phyloP scores from a whole-genome alignment of 768 basidiomycete genomes.

The Russula griseocarnosa region DNA sequence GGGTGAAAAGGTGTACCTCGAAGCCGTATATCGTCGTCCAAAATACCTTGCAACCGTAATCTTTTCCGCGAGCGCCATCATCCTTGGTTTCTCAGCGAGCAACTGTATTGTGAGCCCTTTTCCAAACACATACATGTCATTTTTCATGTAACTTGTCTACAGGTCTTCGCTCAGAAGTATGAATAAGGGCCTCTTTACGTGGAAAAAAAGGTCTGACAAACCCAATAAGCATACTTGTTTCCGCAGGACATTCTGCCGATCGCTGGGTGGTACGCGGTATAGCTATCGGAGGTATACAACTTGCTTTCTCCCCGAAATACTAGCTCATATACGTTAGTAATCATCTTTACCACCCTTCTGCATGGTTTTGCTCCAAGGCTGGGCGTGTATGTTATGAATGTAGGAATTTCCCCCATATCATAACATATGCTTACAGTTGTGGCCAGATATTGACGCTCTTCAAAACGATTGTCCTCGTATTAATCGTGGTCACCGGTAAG shows the following conservation, averaged over 20 bases:
- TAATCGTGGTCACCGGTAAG: slow-evolving; percentile 50
- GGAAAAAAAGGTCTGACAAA: not conserved
- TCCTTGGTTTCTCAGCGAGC: slow-evolving; percentile 42
- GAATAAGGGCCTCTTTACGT: not conserved
- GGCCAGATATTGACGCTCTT: slow-evolving; percentile 48
- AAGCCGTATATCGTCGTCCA: slow-evolving; percentile 49
- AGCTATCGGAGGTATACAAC: slow-evolving; percentile 48
- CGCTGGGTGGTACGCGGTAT: slow-evolving; percentile 56
- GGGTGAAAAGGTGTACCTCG: slow-evolving; percentile 61
- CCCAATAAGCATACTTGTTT: slow-evolving; percentile 44
- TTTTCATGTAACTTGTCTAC: not conserved
- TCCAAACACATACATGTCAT: not conserved
- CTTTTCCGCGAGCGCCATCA: slow-evolving; percentile 47
- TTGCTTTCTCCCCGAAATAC: not conserved
- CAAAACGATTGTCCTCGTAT: slow-evolving; percentile 51
- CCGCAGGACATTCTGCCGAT: slow-evolving; percentile 40
- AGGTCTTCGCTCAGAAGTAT: slow-evolving; percentile 36
- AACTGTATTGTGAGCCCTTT: slow-evolving; percentile 46
- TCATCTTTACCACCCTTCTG: slow-evolving; percentile 47
- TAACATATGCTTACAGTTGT: not conserved
- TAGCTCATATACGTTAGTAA: slow-evolving; percentile 37
- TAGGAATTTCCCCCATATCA: slow-evolving; percentile 23
- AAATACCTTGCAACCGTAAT: slow-evolving; percentile 47
- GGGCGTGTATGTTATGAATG: slow-evolving; percentile 54
- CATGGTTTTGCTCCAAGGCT: slow-evolving; percentile 50